Conservation (phyloP, 805 yeast genomes). For the Metschnikowia koreensis region DNA sequence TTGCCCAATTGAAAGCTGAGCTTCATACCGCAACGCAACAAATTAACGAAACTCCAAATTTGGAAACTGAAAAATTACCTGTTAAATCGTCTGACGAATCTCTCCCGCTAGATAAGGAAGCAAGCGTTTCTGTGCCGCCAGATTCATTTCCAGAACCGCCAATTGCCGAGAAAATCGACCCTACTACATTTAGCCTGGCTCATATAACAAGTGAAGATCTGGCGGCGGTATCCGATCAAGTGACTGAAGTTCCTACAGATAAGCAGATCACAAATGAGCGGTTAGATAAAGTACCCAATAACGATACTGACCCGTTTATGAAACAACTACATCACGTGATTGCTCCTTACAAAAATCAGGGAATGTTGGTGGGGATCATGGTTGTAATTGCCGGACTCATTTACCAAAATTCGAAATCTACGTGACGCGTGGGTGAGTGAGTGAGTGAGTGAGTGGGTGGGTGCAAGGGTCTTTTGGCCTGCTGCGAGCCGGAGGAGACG, state of each 20-base stretch:
- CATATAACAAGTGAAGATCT: background rate
- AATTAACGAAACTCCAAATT: background rate
- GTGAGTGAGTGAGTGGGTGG: no score
- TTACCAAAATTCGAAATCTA: slow-evolving; percentile 11
- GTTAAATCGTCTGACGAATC: no score
- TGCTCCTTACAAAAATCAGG: slow-evolving; percentile 13
- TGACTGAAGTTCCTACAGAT: no score
- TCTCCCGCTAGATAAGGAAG: no score
- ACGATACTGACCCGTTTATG: slow-evolving; percentile 2
- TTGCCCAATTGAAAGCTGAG: slow-evolving; percentile 5
- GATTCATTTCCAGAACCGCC: background rate
- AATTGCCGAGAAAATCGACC: background rate
- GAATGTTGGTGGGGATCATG: slow-evolving; percentile 11
- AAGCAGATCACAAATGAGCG: no score
- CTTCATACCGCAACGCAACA: background rate
- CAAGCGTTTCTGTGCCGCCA: background rate
- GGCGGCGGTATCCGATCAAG: no score
- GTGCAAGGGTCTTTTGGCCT: slow-evolving; percentile 4
- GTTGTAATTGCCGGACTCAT: slow-evolving; percentile 18
- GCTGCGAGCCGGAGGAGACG: no score
- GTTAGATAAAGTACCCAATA: no score
- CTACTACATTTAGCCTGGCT: background rate
- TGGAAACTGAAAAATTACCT: background rate
- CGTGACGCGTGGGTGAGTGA: background rate
- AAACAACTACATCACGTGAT: slow-evolving; percentile 7